phyloP scores from a whole-genome alignment of 1,284 basidiomycete genomes.

The Ustilago curta region DNA sequence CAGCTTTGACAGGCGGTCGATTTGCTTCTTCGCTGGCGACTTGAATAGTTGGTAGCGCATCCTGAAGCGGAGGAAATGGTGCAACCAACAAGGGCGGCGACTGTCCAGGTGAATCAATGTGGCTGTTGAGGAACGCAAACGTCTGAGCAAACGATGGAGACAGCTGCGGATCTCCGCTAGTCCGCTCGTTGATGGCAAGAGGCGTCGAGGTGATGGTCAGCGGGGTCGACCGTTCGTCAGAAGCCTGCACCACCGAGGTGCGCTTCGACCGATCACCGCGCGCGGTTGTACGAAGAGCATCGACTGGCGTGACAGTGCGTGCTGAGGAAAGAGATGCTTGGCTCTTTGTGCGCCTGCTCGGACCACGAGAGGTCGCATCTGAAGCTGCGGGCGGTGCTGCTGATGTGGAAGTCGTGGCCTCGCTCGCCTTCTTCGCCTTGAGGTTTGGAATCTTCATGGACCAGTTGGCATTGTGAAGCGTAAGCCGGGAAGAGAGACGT shows the following conservation, averaged over 20 bases:
- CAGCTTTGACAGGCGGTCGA: neutral
- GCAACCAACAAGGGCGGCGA: conserved; percentile 12
- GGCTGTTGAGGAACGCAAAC: conserved; percentile 41
- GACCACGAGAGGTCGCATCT: neutral
- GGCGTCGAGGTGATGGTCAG: conserved; percentile 11
- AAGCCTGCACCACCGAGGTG: neutral
- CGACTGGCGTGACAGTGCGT: neutral
- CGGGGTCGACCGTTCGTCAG: neutral
- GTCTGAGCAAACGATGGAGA: conserved; percentile 37
- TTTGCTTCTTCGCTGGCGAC: neutral
- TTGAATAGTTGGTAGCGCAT: neutral
- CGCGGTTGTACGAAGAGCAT: neutral
- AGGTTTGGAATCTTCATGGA: conserved; percentile 24
- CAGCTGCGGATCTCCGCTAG: conserved; percentile 25
- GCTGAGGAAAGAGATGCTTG: conserved; percentile 8
- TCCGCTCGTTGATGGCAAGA: conserved; percentile 2
- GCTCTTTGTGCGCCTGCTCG: conserved; percentile 17
- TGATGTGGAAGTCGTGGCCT: conserved; percentile 1
- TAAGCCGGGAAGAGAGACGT: conserved; percentile 28
- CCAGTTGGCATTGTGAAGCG: conserved; percentile 21
- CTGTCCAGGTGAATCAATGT: conserved; percentile 22
- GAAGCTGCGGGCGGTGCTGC: neutral
- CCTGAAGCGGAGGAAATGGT: neutral
- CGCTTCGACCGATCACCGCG: neutral
- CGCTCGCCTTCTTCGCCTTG: conserved; percentile 18